Evolutionary conservation across 116 monocot species (phyloP), one percentile per base, ranked within the genome.

Genomic region (Cymodocea nodosa): DNA sequence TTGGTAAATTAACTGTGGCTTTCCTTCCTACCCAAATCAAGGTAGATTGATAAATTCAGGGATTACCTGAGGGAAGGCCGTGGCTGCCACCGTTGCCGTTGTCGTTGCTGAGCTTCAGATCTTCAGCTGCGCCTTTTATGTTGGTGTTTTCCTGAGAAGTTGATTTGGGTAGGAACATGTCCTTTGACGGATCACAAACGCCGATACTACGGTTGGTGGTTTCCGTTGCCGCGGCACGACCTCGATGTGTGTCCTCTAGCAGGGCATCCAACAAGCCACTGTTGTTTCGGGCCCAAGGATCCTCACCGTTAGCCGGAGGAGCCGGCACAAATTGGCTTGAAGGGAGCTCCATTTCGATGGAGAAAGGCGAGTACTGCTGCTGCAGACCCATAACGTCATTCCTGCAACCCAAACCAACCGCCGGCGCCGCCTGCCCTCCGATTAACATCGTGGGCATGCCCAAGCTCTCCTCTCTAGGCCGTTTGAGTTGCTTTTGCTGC

Each of bases 321-420:
- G 50, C 17, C 10, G 71, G 51, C 64, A 72, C 63, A 36, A 74
- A 59, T 80, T 86, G 86, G 86, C 18, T 78, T 70, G 86, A 86
- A 86, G 80, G 82, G 78, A 80, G 80, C 82, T 82, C 82, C 67
- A 67, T 70, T 52, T 74, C 70, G 30, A 74, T 40, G 30, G 78
- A 69, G 63, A 73, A 66, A 19, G 35, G 58, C 2, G 65, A 54
- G 24, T 50, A 30, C 30, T 30, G 30, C 30, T 30, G 60, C 15
- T 51, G 60, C 12, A n/a, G 25, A 35, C 37, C 16, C 11, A 35
- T 16, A 7, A 34, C 36, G 11, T 37, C 36, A 14, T 37, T 61
- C 8, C 35, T 34, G 8, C 36, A 61, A 35, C 37, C 18, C 16
- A 35, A 61, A 23, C 61, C 14, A 61, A 61, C 61, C 61, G 18